Evolutionary conservation across 257 asterid genomes (phyloP).

Genomic region (Solanum okadae): DNA sequence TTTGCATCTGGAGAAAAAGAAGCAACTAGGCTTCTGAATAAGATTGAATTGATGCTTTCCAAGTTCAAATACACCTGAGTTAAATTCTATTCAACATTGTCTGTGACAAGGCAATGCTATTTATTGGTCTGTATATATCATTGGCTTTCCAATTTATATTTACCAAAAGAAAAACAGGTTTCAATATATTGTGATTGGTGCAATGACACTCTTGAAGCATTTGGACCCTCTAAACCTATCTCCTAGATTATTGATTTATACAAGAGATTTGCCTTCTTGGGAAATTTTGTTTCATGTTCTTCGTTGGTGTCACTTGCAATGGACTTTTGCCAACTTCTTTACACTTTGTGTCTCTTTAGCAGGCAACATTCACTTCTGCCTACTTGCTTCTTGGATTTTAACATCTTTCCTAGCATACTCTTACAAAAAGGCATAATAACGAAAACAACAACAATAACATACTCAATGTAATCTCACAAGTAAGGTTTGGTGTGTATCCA

Average conservation of each 20-base stretch:
- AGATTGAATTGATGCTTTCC: constrained; percentile 45
- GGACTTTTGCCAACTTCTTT: neutral
- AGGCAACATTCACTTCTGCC: neutral
- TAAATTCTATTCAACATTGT: neutral
- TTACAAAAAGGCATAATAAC: neutral
- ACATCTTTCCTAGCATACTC: neutral
- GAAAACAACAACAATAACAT: neutral
- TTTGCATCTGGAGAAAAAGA: constrained; percentile 35
- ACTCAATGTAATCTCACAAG: neutral
- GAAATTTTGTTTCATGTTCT: neutral
- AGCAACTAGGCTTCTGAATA: constrained; percentile 44
- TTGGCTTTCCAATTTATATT: neutral
- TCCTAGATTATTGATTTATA: neutral
- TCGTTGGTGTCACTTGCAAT: neutral
- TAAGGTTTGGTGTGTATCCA: neutral
- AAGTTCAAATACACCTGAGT: constrained; percentile 25
- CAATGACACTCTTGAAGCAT: neutral
- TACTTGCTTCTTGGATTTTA: neutral
- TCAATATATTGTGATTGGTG: neutral
- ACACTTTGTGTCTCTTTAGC: neutral
- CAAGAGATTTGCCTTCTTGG: neutral
- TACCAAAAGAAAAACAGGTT: neutral
- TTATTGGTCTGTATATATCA: neutral
- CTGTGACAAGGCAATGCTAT: neutral
- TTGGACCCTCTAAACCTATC: neutral